Evolutionary conservation across 2,329 filamentous ascomycete species (phyloP), one percentile per base, ranked within the genome.

Genomic region (Tolypocladium capitatum): DNA sequence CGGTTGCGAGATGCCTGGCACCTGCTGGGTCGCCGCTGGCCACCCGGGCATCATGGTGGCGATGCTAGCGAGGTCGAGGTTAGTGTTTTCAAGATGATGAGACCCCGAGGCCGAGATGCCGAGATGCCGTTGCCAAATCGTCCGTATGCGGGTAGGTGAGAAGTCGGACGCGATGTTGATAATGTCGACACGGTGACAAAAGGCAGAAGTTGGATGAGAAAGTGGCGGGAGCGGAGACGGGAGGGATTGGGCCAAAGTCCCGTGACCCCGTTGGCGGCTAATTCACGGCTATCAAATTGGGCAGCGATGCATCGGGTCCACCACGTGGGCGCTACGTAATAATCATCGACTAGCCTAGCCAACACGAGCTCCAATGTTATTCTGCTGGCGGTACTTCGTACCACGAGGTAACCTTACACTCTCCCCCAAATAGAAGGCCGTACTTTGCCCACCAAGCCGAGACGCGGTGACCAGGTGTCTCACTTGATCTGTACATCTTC

Each of bases 1-100:
- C 52, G 64, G 60, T 52, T 65, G 62, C 47, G 66, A 60, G 43
- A 69, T 63, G 59, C 70, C 68, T 44, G 71, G 66, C 58, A 62
- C 60, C 52, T 62, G 63, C 53, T 66, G 65, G 49, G 59, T 54
- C 45, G 60, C 56, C 48, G 60, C 56, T 51, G 65, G 58, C 65
- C 66, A 68, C 48, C 56, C 58, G 47, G 64, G 57, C 62, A 68
- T 66, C 62, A 64, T 67, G 42, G 38, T 52, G 58, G 38, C 11
- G 9, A 18, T 33, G 38, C 42, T 46, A 35, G n/a, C 45, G 41
- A 24, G 43, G 43, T 14, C 20, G 32, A 46, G 38, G 40, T 52
- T 52, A 53, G 49, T 48, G 20, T 45, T 46, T 32, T 42, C 16
- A 42, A 24, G 38, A 18, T 3, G 38, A 18, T 3, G 24, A 27